Evolutionary conservation across 2,329 filamentous ascomycete species (phyloP).

Genomic region (Colletotrichum echinochloae): DNA sequence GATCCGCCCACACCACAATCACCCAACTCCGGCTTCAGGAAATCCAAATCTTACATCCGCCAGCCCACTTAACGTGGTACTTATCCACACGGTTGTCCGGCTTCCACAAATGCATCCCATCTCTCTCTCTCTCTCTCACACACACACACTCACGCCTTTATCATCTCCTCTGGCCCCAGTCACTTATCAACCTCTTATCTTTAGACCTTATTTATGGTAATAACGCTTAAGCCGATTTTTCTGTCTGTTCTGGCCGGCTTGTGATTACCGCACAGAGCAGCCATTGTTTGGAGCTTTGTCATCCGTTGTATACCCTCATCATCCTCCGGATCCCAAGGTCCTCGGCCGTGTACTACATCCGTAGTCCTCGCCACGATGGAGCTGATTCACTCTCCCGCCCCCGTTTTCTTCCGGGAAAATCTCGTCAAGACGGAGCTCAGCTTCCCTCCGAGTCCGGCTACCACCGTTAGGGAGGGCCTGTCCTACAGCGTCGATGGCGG

Average conservation of each 20-base stretch:
- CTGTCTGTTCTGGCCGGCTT: neutral
- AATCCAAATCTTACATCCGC: constrained; percentile 31
- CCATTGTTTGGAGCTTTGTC: neutral
- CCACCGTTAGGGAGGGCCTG: constrained; percentile 53
- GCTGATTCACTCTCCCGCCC: constrained; percentile 1
- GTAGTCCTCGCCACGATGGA: constrained; percentile 16
- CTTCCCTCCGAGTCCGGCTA: constrained; percentile 55
- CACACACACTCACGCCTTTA: neutral
- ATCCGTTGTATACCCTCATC: neutral
- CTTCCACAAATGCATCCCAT: neutral
- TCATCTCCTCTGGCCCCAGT: neutral
- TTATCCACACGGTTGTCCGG: constrained; percentile 24
- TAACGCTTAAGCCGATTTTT: neutral
- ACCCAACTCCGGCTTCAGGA: constrained; percentile 32
- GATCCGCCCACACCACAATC: constrained; percentile 36
- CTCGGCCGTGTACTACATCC: neutral
- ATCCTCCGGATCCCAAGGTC: neutral
- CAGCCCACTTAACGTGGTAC: constrained; percentile 20
- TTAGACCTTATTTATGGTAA: neutral
- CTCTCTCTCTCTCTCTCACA: neutral
- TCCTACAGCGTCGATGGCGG: constrained; percentile 49
- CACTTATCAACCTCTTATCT: neutral
- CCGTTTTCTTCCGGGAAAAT: constrained; percentile 21
- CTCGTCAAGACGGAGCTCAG: constrained; percentile 33
- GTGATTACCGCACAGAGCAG: constrained; percentile 6